These are phyloP conservation scores for Physcomitrium patens DNA, from an alignment of 225 moss, liverwort and hornwort genomes.

Conservation along the genomic window DNA sequence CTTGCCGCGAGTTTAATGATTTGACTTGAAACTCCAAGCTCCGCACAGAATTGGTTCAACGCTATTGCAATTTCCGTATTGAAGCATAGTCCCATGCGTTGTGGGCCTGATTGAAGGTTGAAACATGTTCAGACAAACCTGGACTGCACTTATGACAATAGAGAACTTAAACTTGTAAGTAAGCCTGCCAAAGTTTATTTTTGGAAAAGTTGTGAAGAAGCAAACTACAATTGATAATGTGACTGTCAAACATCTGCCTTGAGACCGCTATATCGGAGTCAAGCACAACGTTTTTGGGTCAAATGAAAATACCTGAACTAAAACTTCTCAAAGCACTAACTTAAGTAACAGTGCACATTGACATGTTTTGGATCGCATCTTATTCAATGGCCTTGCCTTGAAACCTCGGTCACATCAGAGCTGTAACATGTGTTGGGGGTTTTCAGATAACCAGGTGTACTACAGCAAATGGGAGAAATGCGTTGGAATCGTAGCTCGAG, in stretches of 20 bases:
- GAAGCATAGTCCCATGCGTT: neutral
- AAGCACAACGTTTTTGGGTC: neutral
- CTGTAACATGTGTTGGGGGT: neutral
- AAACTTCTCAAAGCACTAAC: neutral
- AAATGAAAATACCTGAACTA: neutral
- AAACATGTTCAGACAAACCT: slow-evolving; percentile 12
- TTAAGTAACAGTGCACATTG: neutral
- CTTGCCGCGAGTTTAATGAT: neutral
- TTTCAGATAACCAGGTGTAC: slow-evolving; percentile 2
- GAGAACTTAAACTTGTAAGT: neutral
- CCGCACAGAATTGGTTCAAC: neutral
- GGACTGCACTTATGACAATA: neutral
- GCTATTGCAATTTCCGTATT: neutral
- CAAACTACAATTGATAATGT: neutral
- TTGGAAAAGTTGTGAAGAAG: neutral
- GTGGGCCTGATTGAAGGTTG: neutral
- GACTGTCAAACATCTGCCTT: neutral
- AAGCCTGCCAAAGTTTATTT: neutral
- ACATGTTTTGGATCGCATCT: neutral
- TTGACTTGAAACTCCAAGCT: neutral
- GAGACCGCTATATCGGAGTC: neutral
- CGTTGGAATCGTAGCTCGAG: slow-evolving; percentile 39
- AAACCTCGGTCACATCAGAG: neutral
- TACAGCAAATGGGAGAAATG: slow-evolving; percentile 28
- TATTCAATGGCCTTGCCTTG: neutral